Conservation (phyloP, 2,329 filamentous ascomycete genomes). For the Tolypocladium cylindrosporum region DNA sequence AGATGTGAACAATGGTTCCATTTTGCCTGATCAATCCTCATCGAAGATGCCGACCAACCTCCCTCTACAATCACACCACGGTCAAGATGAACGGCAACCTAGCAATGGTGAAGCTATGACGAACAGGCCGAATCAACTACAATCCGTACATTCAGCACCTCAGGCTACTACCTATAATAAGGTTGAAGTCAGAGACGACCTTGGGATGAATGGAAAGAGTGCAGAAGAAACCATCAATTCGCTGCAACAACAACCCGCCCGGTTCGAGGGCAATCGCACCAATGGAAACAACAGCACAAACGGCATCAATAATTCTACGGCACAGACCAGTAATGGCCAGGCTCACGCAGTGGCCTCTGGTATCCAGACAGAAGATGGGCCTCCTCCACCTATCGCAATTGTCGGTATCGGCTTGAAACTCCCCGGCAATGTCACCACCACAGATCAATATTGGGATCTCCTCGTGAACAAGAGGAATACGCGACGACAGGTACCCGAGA, state of each 20-base stretch:
- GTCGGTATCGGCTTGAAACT: constrained; percentile 22
- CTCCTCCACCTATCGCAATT: constrained; percentile 18
- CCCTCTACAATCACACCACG: background rate
- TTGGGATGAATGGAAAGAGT: background rate
- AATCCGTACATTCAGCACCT: background rate
- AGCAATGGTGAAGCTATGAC: background rate
- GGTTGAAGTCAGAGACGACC: background rate
- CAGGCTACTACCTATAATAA: background rate
- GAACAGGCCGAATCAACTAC: background rate
- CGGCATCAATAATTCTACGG: background rate
- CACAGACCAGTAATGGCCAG: background rate
- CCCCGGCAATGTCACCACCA: constrained; percentile 16
- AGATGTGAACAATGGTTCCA: too few species aligned
- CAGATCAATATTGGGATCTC: constrained; percentile 19
- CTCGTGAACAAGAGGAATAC: constrained; percentile 16
- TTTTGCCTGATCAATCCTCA: background rate
- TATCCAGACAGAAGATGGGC: background rate
- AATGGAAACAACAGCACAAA: background rate
- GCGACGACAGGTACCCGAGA: constrained; percentile 13
- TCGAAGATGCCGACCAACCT: background rate
- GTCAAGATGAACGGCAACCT: background rate
- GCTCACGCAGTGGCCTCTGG: background rate
- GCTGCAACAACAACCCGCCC: background rate
- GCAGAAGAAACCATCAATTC: background rate
- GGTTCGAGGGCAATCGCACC: background rate